Evolutionary conservation across 2,329 filamentous ascomycete species (phyloP).

Genomic region (Beauveria medogensis): DNA sequence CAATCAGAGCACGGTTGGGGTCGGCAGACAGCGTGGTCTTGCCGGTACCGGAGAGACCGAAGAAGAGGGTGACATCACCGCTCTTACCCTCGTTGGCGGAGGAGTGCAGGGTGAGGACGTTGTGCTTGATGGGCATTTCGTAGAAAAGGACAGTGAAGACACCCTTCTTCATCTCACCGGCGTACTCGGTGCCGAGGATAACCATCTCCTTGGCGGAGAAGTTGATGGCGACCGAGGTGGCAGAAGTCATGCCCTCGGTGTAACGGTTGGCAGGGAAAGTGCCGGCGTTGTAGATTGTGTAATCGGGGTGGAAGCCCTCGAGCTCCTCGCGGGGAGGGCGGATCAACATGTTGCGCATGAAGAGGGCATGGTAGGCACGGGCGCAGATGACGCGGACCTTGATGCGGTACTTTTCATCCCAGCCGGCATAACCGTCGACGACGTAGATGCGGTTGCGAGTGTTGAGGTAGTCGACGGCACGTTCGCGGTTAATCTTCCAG

Average conservation of each 20-base stretch:
- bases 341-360: constrained; percentile 99
- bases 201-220: constrained; percentile 99
- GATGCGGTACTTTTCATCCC: constrained; percentile 98
- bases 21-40: constrained; percentile 98
- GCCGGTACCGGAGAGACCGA: constrained; percentile 94
- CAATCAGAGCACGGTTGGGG: constrained; percentile 90
- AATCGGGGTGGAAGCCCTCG: constrained; percentile 96
- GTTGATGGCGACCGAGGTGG: constrained; percentile 97
- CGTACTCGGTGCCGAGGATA: constrained; percentile 97
- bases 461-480: constrained; percentile 98
- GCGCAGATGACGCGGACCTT: constrained; percentile 96
- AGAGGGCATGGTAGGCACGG: constrained; percentile 97
- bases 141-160: constrained; percentile 99
- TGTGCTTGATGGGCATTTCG: constrained; percentile 99
- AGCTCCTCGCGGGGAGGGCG: constrained; percentile 85
- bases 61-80: constrained; percentile 98
- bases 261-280: constrained; percentile 98
- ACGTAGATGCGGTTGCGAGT: constrained; percentile 98
- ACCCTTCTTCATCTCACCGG: constrained; percentile 81
- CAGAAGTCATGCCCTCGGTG: constrained; percentile 97
- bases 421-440: constrained; percentile 92
- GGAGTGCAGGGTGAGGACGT: constrained; percentile 95
- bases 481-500: constrained; percentile 99
- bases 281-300: constrained; percentile 99
- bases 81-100: constrained; percentile 94